A percentile compares a stretch with the other conserved stretches of the same genome.
Evolutionary conservation across 495 filamentous ascomycete genomes (phyloP).

Genomic region (Penicillium herquei): DNA sequence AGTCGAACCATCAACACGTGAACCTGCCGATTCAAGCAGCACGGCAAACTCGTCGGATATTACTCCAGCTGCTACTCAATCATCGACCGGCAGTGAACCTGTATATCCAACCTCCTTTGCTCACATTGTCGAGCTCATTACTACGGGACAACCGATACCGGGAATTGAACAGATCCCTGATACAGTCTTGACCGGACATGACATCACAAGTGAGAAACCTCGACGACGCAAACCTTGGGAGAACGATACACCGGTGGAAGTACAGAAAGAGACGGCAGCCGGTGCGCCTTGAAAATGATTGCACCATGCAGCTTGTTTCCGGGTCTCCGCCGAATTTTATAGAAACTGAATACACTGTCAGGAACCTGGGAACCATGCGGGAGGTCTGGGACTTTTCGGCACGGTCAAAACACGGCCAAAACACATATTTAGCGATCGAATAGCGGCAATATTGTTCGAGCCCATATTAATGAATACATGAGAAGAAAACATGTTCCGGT

Average conservation of each 20-base stretch:
- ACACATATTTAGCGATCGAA: no score
- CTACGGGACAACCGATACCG: conserved; percentile 77
- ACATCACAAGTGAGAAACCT: conserved; percentile 45
- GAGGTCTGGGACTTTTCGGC: no score
- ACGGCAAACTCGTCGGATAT: no score
- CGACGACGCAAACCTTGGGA: conserved; percentile 82
- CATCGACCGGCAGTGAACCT: conserved; percentile 27
- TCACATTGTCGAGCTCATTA: conserved; percentile 86
- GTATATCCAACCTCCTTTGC: conserved; percentile 85
- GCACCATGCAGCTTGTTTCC: neutral
- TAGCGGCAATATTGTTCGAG: no score
- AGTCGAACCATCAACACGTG: conserved; percentile 2
- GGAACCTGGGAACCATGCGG: no score
- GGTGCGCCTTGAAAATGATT: conserved; percentile 1
- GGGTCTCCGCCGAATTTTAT: neutral
- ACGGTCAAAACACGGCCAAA: no score
- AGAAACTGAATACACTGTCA: neutral
- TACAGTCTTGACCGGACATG: conserved; percentile 68
- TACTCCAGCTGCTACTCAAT: no score
- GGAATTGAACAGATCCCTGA: conserved; percentile 89
- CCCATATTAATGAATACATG: no score
- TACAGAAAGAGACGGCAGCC: conserved; percentile 6
- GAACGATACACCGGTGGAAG: conserved; percentile 32
- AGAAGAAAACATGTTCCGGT: no score
- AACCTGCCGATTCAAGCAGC: neutral